Percentiles rank a stretch among this genome's conserved stretches.
These are phyloP conservation scores for Metarhizium sp. DNA, from an alignment of 2,329 filamentous ascomycete genomes.

Conservation along the genomic window DNA sequence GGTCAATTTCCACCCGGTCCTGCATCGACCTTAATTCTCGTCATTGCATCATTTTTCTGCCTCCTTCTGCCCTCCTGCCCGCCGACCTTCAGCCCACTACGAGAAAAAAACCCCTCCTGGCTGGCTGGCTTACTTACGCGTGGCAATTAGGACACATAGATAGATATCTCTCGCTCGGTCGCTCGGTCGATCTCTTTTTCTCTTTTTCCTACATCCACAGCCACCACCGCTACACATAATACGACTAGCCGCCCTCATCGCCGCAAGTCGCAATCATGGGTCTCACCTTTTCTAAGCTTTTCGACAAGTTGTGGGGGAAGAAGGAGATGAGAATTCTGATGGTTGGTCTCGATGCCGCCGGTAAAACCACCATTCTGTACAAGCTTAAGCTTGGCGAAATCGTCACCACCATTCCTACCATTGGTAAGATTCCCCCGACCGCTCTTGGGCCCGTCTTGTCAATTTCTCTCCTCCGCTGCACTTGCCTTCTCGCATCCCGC, in stretches of 20 bases:
- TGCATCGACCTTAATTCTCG: background rate
- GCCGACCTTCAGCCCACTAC: slow-evolving; percentile 5
- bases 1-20: background rate
- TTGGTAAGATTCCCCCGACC: slow-evolving; percentile 54
- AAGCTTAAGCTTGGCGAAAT: slow-evolving; percentile 99
- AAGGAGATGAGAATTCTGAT: slow-evolving; percentile 99
- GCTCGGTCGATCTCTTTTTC: slow-evolving; percentile 8
- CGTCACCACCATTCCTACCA: slow-evolving; percentile 97
- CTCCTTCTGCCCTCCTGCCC: background rate
- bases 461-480: background rate
- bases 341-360: slow-evolving; percentile 97
- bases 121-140: slow-evolving; percentile 16
- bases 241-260: slow-evolving; percentile 18
- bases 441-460: background rate
- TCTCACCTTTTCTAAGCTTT: slow-evolving; percentile 94
- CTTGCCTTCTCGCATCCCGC: background rate
- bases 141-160: slow-evolving; percentile 19
- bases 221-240: slow-evolving; percentile 8
- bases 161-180: slow-evolving; percentile 1
- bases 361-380: slow-evolving; percentile 99
- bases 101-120: slow-evolving; percentile 12
- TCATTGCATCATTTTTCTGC: background rate
- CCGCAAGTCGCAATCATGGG: slow-evolving; percentile 69
- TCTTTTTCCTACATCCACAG: slow-evolving; percentile 5
- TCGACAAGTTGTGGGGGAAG: slow-evolving; percentile 95